Conservation (phyloP, 2,329 filamentous ascomycete genomes). For the Penicillium sp. region DNA sequence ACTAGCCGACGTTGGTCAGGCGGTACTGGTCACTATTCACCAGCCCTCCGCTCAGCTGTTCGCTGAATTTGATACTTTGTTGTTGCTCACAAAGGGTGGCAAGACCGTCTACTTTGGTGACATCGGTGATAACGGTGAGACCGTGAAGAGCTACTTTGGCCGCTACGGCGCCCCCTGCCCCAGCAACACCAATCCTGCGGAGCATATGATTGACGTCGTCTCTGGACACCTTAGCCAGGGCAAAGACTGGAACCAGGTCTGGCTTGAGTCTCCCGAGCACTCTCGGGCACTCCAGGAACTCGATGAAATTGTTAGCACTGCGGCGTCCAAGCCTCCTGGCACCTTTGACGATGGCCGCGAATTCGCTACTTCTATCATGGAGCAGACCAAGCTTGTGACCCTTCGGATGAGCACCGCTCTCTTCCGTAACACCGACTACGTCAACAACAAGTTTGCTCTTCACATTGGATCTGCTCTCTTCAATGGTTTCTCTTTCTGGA, state of each 20-base stretch:
- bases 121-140: constrained; percentile 63
- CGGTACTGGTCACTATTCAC: constrained; percentile 69
- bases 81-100: constrained; percentile 64
- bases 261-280: constrained; percentile 63
- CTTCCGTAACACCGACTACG: constrained; percentile 65
- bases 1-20: constrained; percentile 62
- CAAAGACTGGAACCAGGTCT: constrained; percentile 70
- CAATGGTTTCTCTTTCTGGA: constrained; percentile 62
- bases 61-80: constrained; percentile 67
- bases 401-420: constrained; percentile 65
- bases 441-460: constrained; percentile 62
- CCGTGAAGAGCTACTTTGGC: constrained; percentile 65
- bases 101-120: constrained; percentile 69
- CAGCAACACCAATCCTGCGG: constrained; percentile 58
- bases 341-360: constrained; percentile 50
- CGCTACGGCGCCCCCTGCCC: constrained; percentile 64
- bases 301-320: constrained; percentile 56
- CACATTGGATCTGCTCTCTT: constrained; percentile 52
- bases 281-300: constrained; percentile 60
- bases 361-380: constrained; percentile 62
- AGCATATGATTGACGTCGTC: constrained; percentile 54
- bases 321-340: constrained; percentile 42
- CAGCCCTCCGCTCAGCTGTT: constrained; percentile 66
- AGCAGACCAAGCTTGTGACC: constrained; percentile 64
- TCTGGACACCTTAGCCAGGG: constrained; percentile 51